Base-by-base conservation (phyloP, 805 yeast species). In the Yarrowia yakushimensis region DNA sequence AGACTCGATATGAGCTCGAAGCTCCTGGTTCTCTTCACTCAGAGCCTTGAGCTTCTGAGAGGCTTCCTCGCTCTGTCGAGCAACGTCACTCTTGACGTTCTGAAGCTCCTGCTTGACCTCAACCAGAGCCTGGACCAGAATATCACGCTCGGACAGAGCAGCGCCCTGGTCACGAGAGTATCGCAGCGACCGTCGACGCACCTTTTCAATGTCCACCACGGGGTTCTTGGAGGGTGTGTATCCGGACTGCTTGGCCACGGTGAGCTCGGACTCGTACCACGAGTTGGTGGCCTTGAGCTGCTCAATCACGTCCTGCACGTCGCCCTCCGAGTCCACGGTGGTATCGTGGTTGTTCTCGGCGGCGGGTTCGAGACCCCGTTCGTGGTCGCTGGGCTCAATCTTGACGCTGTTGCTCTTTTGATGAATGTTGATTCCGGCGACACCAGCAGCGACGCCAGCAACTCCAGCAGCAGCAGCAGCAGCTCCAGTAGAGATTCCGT, bases 301-400 rank as follows among this genome's bases (percentile, higher is more conserved):
- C 54, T 69, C 72, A 31, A 69, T 43, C 9, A 66, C 71, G 48
- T 69, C 69, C 80, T 94, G 63, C 96, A 97, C 61, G 39, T 55
- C 61, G 7, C 39, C 61, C 28, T 55, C 48, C 12, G 57, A 34
- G 17, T 48, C 57, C 3, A 31, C 30, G 9, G 57, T 48, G 22
- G 39, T 27, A 20, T 43, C 23, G 34, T 4, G 9, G 50, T 42
- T 17, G 46, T 4, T 13, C 9, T 23, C 46, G 3, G 15, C 15
- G 4, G 18, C 6, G 28, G 34, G n/a, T 23, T 41, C 46, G 4
- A 41, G 20, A 25, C 46, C 31, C 15, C 22, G 46, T 27, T 30
- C 33, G 33, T 22, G 45, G 17, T 42, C 31, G 15, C 5, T 11
- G 8, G 54, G 54, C 54, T 46, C 54, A 30, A 46, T 30, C 55